Percentiles rank a stretch among this genome's conserved stretches.
phyloP scores from a whole-genome alignment of 140 eudicot species.

The Ambrosia hybrid region DNA sequence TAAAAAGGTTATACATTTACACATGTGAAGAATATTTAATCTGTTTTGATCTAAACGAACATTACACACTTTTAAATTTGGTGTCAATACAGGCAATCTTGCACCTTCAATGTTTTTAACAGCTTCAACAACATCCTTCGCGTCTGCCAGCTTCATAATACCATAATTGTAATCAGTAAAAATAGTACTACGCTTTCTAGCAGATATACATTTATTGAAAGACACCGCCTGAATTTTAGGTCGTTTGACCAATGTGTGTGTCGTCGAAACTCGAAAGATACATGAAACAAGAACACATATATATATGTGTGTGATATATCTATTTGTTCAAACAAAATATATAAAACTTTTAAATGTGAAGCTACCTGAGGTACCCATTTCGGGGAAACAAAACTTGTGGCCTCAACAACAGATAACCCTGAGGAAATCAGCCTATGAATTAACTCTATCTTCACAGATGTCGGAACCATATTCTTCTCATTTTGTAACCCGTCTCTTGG shows the following conservation, averaged over 20 bases:
- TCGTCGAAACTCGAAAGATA: neutral
- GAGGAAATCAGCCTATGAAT: slow-evolving; percentile 63
- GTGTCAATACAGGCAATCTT: slow-evolving; percentile 79
- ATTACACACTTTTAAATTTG: slow-evolving; percentile 68
- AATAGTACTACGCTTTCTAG: neutral
- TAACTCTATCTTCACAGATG: slow-evolving; percentile 79
- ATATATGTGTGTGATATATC: neutral
- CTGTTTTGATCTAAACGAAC: neutral
- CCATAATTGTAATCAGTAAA: slow-evolving; percentile 8
- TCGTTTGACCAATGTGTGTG: neutral
- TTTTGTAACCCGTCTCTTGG: slow-evolving; percentile 97
- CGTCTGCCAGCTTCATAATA: slow-evolving; percentile 78
- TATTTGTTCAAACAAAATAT: neutral
- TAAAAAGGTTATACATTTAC: too few relatives aligned
- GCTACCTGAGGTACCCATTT: slow-evolving; percentile 99
- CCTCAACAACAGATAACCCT: slow-evolving; percentile 91
- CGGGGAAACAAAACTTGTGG: slow-evolving; percentile 97
- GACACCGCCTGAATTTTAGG: neutral
- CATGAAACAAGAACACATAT: neutral
- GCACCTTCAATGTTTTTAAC: slow-evolving; percentile 63
- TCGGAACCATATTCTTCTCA: slow-evolving; percentile 76
- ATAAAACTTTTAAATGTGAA: slow-evolving; percentile 4
- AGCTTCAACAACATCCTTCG: slow-evolving; percentile 79
- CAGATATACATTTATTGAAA: neutral
- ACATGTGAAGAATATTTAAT: neutral